Base-by-base conservation (phyloP, 1,139 yeast species). In the Protomyces macrosporus region DNA sequence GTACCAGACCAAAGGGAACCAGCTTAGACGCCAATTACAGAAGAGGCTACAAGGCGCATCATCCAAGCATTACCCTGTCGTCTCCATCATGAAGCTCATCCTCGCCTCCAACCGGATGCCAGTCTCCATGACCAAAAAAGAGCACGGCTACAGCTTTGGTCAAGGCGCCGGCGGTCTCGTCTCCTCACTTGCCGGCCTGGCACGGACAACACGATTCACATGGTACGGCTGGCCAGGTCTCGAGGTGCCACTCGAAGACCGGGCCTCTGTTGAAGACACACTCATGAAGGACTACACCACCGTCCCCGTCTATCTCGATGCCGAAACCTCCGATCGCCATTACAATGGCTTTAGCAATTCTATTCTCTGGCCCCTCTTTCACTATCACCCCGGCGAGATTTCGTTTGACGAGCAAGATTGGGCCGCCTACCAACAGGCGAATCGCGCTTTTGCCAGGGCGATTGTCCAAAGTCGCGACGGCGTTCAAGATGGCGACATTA, bases 311-410 rank as follows among this genome's bases (percentile, higher is more conserved):
- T 95, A 87, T 76, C 75, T 95, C 66, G 82, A 85, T 68, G 98
- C 93, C 72, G 88, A 87, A 67, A 80, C 93, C 69, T 98, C 98
- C 0, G 98, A 93, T 71, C 80, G 93, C 70, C 98, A 93, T 77
- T 95, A 95, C 77, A 95, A 95, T 74, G 98, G 98, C 54, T 95
- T 95, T 75, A 85, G 91, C 66, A 95, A 93, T 75, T 82, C 85
- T 55, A 95, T 95, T 68, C 78, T 95, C 68, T 95, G 99, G 99
- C 99, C 99, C 0, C 77, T 95, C 67, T 95, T 95, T 78, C 99
- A 95, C 75, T 95, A 95, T 76, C 98, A 95, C 73, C 98, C 99
- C 0, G 98, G 98, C 67, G 99, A 95, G 76, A 95, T 95, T 88
- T 90, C 89, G 74, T 95, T 95, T 73, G 98, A 95, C 75, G 98